These are phyloP conservation scores for Aspergillus bridgeri DNA, from an alignment of 495 filamentous ascomycete genomes.

Conservation along the genomic window DNA sequence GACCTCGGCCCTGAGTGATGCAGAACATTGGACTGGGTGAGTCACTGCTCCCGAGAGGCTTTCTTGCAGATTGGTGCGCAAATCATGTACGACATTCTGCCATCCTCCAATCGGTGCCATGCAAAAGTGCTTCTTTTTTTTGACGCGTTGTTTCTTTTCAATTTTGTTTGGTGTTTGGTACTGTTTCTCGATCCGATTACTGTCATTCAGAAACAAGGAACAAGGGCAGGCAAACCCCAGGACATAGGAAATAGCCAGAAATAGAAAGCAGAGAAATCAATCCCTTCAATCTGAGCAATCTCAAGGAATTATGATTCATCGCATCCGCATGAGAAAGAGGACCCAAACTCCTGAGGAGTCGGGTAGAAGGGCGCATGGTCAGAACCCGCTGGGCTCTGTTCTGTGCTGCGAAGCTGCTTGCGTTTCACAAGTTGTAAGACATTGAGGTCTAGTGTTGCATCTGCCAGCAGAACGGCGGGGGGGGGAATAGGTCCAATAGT, in stretches of 20 bases:
- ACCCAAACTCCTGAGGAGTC: background rate
- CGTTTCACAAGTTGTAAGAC: background rate
- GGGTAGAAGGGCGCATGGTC: background rate
- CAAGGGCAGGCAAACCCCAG: background rate
- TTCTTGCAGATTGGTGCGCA: background rate
- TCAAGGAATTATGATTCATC: background rate
- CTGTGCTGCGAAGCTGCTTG: background rate
- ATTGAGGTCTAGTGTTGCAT: background rate
- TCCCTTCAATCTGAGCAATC: background rate
- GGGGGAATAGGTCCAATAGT: background rate
- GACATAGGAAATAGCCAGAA: background rate
- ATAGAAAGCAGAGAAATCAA: background rate
- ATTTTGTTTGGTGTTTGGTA: background rate
- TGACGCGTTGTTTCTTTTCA: conserved; percentile 1
- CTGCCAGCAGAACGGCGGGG: background rate
- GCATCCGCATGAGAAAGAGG: background rate
- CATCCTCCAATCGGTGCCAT: background rate
- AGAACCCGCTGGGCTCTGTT: background rate
- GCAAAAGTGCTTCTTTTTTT: background rate
- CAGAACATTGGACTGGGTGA: background rate
- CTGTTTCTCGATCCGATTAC: background rate
- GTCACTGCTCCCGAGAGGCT: background rate
- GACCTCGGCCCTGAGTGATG: background rate
- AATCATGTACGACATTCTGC: background rate
- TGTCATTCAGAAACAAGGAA: background rate